These are phyloP conservation scores for Papilionanthe hybrid DNA, from an alignment of 116 monocot species.

Conservation along the genomic window DNA sequence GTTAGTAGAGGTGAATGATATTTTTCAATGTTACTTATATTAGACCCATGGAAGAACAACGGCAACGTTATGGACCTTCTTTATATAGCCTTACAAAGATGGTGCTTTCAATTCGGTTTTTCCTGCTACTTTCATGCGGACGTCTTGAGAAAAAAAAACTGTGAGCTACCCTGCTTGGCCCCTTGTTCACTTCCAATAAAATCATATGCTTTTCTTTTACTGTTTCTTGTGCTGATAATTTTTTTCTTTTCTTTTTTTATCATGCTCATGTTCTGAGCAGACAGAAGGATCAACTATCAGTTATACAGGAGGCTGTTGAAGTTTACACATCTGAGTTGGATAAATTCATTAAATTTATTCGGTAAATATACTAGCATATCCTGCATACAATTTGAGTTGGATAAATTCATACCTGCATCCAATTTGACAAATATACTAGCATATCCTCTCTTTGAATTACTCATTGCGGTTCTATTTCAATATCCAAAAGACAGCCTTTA, in stretches of 20 bases:
- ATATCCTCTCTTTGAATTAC: background rate
- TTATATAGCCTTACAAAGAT: slow-evolving; percentile 84
- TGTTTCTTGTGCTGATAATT: background rate
- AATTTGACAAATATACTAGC: background rate
- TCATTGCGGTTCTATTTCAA: background rate
- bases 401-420: slow-evolving; percentile 32
- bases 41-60: slow-evolving; percentile 99
- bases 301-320: slow-evolving; percentile 61
- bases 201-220: background rate
- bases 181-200: background rate
- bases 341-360: slow-evolving; percentile 24
- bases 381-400: slow-evolving; percentile 49
- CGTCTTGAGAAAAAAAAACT: slow-evolving; percentile 49
- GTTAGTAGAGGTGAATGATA: background rate
- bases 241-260: too few relatives aligned
- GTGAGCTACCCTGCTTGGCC: slow-evolving; percentile 37
- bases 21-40: slow-evolving; percentile 7
- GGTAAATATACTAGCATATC: background rate
- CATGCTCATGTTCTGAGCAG: slow-evolving; percentile 29
- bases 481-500: background rate
- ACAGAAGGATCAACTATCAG: slow-evolving; percentile 44
- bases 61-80: slow-evolving; percentile 85
- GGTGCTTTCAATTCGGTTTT: slow-evolving; percentile 59
- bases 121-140: slow-evolving; percentile 64
- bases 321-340: slow-evolving; percentile 70